These are phyloP conservation scores for Isatis tinctoria DNA, from an alignment of 345 rosid genomes.

Conservation along the genomic window DNA sequence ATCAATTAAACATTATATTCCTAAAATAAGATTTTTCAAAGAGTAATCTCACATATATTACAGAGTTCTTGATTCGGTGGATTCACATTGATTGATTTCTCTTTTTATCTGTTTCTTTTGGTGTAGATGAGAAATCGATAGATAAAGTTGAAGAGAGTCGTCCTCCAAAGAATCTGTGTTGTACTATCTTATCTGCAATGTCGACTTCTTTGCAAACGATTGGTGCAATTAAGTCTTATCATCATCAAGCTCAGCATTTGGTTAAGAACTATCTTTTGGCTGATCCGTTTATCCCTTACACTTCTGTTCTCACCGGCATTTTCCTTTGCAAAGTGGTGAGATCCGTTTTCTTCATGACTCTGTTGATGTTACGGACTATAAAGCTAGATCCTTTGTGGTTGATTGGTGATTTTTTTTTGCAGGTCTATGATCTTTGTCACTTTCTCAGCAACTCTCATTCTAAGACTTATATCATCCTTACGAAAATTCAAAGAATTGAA, in stretches of 20 bases:
- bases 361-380: neutral
- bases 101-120: too few relatives aligned
- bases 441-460: conserved; percentile 63
- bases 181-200: conserved; percentile 3
- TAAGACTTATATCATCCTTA: conserved; percentile 58
- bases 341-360: too few relatives aligned
- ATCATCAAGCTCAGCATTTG: conserved; percentile 64
- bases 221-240: conserved; percentile 48
- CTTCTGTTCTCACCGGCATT: conserved; percentile 71
- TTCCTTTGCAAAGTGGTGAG: conserved; percentile 90
- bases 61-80: too few relatives aligned
- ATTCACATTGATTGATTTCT: too few relatives aligned
- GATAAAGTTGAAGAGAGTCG: neutral
- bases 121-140: conserved; percentile 9
- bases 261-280: conserved; percentile 63
- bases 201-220: conserved; percentile 31
- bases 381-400: neutral
- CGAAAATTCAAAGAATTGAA: conserved; percentile 63
- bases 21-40: too few relatives aligned
- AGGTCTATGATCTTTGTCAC: conserved; percentile 76
- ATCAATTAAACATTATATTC: too few relatives aligned
- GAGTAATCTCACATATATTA: too few relatives aligned
- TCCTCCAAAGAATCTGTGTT: neutral
- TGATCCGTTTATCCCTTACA: conserved; percentile 69
- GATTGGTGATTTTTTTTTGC: neutral